A percentile compares a stretch with the other conserved stretches of the same genome.
Evolutionary conservation across 1,284 basidiomycete species (phyloP).

Genomic region (Marasmius tenuissimus): DNA sequence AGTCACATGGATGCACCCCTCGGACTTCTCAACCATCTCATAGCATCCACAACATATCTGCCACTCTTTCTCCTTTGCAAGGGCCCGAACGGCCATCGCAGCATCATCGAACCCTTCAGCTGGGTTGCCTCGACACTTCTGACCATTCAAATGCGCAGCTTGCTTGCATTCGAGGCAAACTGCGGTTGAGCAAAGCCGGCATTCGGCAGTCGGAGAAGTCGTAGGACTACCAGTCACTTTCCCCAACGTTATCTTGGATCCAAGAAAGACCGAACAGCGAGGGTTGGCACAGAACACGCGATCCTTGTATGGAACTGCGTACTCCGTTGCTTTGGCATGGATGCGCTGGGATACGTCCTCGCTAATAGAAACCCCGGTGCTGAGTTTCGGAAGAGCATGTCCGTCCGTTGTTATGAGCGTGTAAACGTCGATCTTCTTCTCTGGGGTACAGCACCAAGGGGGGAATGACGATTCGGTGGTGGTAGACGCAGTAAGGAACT

Average conservation of each 20-base stretch:
- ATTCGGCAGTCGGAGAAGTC: slow-evolving; percentile 1
- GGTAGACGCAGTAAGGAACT: slow-evolving; percentile 35
- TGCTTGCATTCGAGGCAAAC: slow-evolving; percentile 39
- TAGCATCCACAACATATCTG: slow-evolving; percentile 21
- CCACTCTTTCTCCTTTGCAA: slow-evolving; percentile 21
- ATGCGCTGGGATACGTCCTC: slow-evolving; percentile 19
- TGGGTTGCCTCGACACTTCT: slow-evolving; percentile 16
- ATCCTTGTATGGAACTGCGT: slow-evolving; percentile 26
- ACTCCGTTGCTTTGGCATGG: slow-evolving; percentile 31
- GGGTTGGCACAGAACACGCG: slow-evolving; percentile 41
- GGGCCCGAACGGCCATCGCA: slow-evolving; percentile 4
- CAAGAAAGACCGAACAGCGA: slow-evolving; percentile 42
- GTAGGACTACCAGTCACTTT: too few relatives aligned
- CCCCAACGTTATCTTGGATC: slow-evolving; percentile 19
- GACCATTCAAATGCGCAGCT: slow-evolving; percentile 24
- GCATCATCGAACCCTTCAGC: slow-evolving; percentile 1
- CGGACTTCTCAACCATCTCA: slow-evolving; percentile 19
- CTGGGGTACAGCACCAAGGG: slow-evolving; percentile 38
- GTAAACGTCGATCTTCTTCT: not conserved
- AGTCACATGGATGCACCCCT: slow-evolving; percentile 23
- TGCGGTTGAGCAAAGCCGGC: slow-evolving; percentile 27
- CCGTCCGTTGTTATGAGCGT: not conserved
- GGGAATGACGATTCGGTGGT: slow-evolving; percentile 44
- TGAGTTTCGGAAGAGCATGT: not conserved
- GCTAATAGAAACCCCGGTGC: not conserved